phyloP scores from a whole-genome alignment of 805 yeast species.

The Yarrowia sp. region DNA sequence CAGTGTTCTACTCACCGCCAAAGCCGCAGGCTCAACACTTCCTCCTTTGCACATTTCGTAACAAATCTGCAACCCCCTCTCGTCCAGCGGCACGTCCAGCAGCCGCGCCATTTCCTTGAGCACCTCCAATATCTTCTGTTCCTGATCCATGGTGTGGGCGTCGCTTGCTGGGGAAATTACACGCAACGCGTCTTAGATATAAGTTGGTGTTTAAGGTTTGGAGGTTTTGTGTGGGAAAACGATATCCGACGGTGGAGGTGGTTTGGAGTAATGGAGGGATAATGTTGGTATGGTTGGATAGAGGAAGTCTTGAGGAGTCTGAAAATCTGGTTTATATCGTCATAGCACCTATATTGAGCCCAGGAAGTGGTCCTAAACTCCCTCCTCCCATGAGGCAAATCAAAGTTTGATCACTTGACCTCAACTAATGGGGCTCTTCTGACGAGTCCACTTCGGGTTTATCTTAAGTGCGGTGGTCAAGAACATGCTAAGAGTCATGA shows the following conservation, averaged over 20 bases:
- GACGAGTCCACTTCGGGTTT: too few relatives aligned
- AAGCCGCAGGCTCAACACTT: slow-evolving; percentile 7
- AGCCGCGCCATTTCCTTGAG: slow-evolving; percentile 10
- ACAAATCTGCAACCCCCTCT: neutral
- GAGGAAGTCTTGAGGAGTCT: neutral
- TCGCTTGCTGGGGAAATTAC: neutral
- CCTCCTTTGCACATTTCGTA: slow-evolving; percentile 22
- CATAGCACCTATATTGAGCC: too few relatives aligned
- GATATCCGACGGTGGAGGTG: neutral
- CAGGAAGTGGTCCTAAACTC: too few relatives aligned
- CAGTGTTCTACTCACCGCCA: slow-evolving; percentile 10
- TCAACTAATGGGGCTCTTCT: too few relatives aligned
- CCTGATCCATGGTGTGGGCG: neutral
- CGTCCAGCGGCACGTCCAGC: slow-evolving; percentile 17
- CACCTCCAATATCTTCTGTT: slow-evolving; percentile 4
- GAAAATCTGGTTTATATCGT: too few relatives aligned
- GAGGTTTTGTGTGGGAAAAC: neutral
- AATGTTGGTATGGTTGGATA: neutral
- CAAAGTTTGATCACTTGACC: too few relatives aligned
- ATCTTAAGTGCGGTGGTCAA: too few relatives aligned
- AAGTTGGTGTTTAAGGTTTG: slow-evolving; percentile 13
- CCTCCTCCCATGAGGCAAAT: too few relatives aligned
- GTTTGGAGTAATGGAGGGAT: too few relatives aligned
- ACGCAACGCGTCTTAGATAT: slow-evolving; percentile 11
- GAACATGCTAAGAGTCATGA: too few relatives aligned